Conservation (phyloP, 2,329 filamentous ascomycete species). For the Colletotrichum chrysophilum region DNA sequence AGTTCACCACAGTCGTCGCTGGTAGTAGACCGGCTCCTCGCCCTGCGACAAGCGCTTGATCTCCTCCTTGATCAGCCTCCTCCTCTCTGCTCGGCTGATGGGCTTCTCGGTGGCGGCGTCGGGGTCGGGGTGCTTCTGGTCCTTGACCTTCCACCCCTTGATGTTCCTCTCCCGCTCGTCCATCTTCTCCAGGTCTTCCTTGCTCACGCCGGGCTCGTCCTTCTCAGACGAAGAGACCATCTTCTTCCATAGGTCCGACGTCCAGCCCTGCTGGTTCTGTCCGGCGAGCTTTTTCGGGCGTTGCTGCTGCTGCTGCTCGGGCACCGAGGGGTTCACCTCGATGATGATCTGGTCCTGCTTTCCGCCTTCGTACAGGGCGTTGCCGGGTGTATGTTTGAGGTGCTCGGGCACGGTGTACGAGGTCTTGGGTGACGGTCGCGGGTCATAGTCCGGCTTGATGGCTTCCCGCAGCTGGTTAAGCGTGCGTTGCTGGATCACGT, state of each 20-base stretch:
- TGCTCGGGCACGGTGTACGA: slow-evolving; percentile 51
- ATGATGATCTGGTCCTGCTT: slow-evolving; percentile 30
- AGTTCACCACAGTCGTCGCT: slow-evolving; percentile 57
- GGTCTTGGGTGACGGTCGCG: slow-evolving; percentile 49
- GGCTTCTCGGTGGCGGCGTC: slow-evolving; percentile 48
- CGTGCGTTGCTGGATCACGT: slow-evolving; percentile 85
- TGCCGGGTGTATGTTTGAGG: slow-evolving; percentile 48
- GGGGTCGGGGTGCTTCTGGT: slow-evolving; percentile 37
- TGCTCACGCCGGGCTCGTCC: slow-evolving; percentile 5
- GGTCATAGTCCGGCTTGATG: slow-evolving; percentile 59
- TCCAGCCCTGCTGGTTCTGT: slow-evolving; percentile 14
- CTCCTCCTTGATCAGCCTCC: slow-evolving; percentile 64
- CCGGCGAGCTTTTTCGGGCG: slow-evolving; percentile 18
- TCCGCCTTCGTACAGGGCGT: slow-evolving; percentile 30
- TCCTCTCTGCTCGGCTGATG: slow-evolving; percentile 57
- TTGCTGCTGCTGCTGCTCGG: slow-evolving; percentile 22
- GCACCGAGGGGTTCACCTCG: slow-evolving; percentile 39
- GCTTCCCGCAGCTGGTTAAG: slow-evolving; percentile 77
- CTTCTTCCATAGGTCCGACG: slow-evolving; percentile 14
- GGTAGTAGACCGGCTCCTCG: slow-evolving; percentile 55
- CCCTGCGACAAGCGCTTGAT: slow-evolving; percentile 52
- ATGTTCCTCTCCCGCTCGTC: slow-evolving; percentile 22
- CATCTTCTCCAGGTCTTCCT: slow-evolving; percentile 27
- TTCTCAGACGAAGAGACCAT: background rate
- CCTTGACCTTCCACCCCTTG: slow-evolving; percentile 25